Evolutionary conservation across 805 yeast species (phyloP).

Genomic region (Cyberlindnera euphorbiiphila): DNA sequence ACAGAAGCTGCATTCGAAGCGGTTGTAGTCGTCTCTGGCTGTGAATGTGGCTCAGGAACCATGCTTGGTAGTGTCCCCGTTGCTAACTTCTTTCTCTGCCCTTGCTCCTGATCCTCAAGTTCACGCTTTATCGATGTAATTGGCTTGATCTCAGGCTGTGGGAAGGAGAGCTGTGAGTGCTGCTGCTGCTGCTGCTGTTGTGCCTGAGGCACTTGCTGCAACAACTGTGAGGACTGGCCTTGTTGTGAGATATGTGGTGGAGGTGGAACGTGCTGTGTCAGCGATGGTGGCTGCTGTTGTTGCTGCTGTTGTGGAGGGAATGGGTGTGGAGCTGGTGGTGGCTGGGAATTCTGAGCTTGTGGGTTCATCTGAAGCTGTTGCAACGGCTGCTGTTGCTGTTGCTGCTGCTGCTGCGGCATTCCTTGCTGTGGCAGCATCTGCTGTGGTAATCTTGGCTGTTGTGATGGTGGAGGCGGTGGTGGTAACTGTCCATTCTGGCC

Average conservation of each 20-base stretch:
- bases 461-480: slow-evolving; percentile 59
- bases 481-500: slow-evolving; percentile 50
- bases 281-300: slow-evolving; percentile 6
- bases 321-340: slow-evolving; percentile 9
- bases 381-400: slow-evolving; percentile 22
- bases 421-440: slow-evolving; percentile 50
- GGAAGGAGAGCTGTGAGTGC: slow-evolving; percentile 12
- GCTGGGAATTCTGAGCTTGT: slow-evolving; percentile 31
- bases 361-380: slow-evolving; percentile 23
- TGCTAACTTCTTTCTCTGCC: slow-evolving; percentile 12
- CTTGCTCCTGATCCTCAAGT: slow-evolving; percentile 13
- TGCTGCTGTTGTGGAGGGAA: slow-evolving; percentile 7
- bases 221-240: no score
- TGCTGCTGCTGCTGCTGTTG: slow-evolving; percentile 23
- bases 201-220: no score
- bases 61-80: slow-evolving; percentile 2
- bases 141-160: slow-evolving; percentile 8
- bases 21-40: not conserved
- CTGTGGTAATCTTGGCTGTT: slow-evolving; percentile 56
- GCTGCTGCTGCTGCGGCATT: slow-evolving; percentile 20
- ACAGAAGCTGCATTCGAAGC: not conserved
- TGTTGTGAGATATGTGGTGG: no score
- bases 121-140: slow-evolving; percentile 16
- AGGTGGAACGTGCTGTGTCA: not conserved
- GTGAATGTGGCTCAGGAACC: slow-evolving; percentile 1